phyloP scores from a whole-genome alignment of 2,329 filamentous ascomycete species.

The Uncinocarpus reesii region DNA sequence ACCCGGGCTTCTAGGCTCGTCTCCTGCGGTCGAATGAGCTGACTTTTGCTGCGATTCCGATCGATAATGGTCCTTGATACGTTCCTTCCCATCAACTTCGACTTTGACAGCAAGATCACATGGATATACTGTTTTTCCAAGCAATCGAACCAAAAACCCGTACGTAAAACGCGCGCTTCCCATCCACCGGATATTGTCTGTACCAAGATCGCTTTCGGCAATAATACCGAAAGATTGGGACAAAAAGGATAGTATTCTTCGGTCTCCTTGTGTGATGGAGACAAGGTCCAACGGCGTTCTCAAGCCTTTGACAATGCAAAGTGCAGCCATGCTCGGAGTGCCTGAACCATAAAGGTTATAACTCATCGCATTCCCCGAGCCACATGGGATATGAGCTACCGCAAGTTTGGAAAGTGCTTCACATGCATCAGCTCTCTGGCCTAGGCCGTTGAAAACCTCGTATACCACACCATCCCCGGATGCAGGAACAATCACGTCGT shows the following conservation, averaged over 20 bases:
- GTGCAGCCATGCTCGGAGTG: constrained; percentile 61
- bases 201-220: constrained; percentile 80
- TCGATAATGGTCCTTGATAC: constrained; percentile 63
- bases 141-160: constrained; percentile 67
- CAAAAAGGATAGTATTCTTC: constrained; percentile 71
- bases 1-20: constrained; percentile 41
- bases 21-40: constrained; percentile 22
- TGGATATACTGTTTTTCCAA: constrained; percentile 70
- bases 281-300: constrained; percentile 76
- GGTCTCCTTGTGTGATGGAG: constrained; percentile 72
- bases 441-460: constrained; percentile 91
- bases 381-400: constrained; percentile 79
- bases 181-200: constrained; percentile 90
- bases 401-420: constrained; percentile 66
- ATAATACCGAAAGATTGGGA: constrained; percentile 84
- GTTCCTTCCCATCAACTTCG: constrained; percentile 63
- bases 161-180: constrained; percentile 73
- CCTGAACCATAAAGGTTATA: constrained; percentile 79
- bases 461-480: constrained; percentile 87
- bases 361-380: constrained; percentile 88
- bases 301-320: constrained; percentile 78
- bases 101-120: constrained; percentile 81
- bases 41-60: constrained; percentile 33
- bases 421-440: constrained; percentile 61
- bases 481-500: constrained; percentile 77